Evolutionary conservation across 2,329 filamentous ascomycete species (phyloP), one percentile per base, ranked within the genome.

Genomic region (Ophiostoma himal-ulmi): DNA sequence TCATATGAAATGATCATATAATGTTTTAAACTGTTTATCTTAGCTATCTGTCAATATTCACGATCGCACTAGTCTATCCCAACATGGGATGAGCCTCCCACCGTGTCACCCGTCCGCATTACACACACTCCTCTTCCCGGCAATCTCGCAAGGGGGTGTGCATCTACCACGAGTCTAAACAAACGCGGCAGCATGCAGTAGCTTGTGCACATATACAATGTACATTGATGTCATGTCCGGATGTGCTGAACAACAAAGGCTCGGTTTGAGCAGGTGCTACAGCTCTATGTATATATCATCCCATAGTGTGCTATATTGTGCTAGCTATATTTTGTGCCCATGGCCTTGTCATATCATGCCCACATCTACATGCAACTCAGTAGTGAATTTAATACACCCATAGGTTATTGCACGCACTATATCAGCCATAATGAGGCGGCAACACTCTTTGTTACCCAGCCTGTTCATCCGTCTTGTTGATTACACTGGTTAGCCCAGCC

Each of bases 81-180:
- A 36, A 62, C 57, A 62, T 62, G 57, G 57, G 57, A 62, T 34
- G 26, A 34, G 36, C 57, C n/a, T 26, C 11, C 54, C 57, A 62
- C 13, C 57, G 57, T 62, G 57, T 62, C 26, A 62, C 57, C 57
- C 57, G 26, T 62, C 57, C 26, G 26, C 26, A 36, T 62, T 34
- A 62, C 57, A 62, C 57, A 62, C 26, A 62, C 57, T 34, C 57
- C 57, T 62, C 57, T 62, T 62, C 57, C 57, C 57, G 57, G 57
- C 57, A 62, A 34, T 62, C 57, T 62, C 26, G 57, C 57, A 62
- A 34, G 26, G 57, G 57, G 57, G 57, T 34, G 57, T 62, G 57
- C 22, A 34, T 62, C 57, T 62, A 34, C 57, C 26, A 62, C 13
- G 14, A 62, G 57, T 62, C 57, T 62, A 62, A 34, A 62, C 57